Evolutionary conservation across 2,329 filamentous ascomycete genomes (phyloP), one percentile per base, ranked within the genome.

Genomic region (Verticillium isaacii): DNA sequence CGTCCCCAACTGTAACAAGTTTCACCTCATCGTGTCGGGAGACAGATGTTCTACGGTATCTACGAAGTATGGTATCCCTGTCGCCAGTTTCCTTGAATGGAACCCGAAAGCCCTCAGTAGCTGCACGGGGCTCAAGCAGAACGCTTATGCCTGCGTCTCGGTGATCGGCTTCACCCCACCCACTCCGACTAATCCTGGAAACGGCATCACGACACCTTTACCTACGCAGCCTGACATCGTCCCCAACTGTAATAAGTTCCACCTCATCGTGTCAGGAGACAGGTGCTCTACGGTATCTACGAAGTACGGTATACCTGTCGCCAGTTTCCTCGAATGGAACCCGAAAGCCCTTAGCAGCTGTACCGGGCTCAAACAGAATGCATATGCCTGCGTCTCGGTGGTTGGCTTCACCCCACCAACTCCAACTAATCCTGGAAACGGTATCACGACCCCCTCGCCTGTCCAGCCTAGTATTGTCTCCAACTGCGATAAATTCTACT

Each of bases 301-400:
- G n/a, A 57, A 57, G 15, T 67, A 68, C 37, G 57, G 60, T 25
- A 65, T 72, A 58, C 64, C 62, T 2, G 55, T 70, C 14, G 61
- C 65, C 5, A 60, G 72, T 6, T 63, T 72, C 2, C 54, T 67
- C 25, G 45, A 62, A 56, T 74, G 73, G 73, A 73, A 77, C 62
- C 72, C 73, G 6, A 66, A 64, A n/a, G 66, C 72, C 15, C 66
- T 68, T 3, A 60, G 56, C 8, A 63, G 66, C 32, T 75, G 73
- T 60, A 54, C 29, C 9, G 65, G 66, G 11, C 66, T 75, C n/a
- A 63, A 65, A 60, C 55, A 58, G 3, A 54, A 60, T 29, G 52
- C 61, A 1, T 66, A 63, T 25, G 59, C 60, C 2, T 68, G 67
- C 45, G 58, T 63, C 52, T 55, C 45, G 32, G 59, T 60, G 15